Base-by-base conservation (phyloP, 441 rosid species). In the Raphanus hybrid region DNA sequence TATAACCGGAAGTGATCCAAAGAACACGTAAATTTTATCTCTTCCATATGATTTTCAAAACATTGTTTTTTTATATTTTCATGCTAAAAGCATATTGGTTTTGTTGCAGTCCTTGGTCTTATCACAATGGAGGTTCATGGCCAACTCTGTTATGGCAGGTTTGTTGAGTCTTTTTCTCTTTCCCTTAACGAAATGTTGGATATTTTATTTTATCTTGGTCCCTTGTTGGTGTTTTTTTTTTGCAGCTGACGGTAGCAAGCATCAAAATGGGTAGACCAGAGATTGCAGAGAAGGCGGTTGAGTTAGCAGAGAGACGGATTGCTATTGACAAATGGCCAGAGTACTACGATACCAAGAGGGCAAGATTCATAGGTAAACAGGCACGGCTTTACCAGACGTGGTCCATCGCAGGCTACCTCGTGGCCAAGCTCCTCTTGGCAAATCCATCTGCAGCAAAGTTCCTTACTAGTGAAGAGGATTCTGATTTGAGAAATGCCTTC, bases 81-180 rank as follows among this genome's bases (percentile, higher is more conserved):
- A 52, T 59, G 54, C 26, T n/a, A 7, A 50, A 23, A 0, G 59
- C 50, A 50, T 62, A 37, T 71, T 67, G 72, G 27, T 70, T 64
- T 48, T 77, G 64, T 61, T 83, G 84, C 87, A 91, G 96, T 54
- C 90, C 93, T 27, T 91, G 96, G 96, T 91, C 93, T 63, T 91
- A 91, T 80, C 93, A 89, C 83, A 91, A 89, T 78, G 93, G 86
- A 72, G 96, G 97, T 67, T 80, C 94, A 39, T 91, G 97, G 92
- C 94, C 92, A 55, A 90, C 94, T 69, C 71, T 89, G 78, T 87
- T 91, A 69, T 91, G 96, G 96, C 93, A 90, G 92, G 95, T 88
- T 75, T 66, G 90, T 80, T 72, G 62, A 43, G 39, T 67, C 3
- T 50, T 55, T 14, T 34, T 52, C 11, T 34, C 64, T 82, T 70